A percentile compares a stretch with the other conserved stretches of the same genome.
Conservation (phyloP, 306 rosid genomes). For the Vicia villosa region DNA sequence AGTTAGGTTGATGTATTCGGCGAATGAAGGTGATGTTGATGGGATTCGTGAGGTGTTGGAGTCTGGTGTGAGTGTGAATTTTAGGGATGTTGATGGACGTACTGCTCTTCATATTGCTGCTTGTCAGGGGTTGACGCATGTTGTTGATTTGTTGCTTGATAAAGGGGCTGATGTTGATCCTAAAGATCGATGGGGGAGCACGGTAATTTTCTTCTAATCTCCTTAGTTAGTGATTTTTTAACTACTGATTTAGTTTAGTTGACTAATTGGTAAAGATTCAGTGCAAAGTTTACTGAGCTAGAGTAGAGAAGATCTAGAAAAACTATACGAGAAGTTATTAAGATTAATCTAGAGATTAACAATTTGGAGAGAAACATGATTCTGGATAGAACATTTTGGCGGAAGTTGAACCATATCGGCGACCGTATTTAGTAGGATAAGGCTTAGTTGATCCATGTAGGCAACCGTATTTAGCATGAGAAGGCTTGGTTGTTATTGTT, state of each 20-base stretch:
- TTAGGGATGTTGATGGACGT: slow-evolving; percentile 72
- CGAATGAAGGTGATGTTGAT: slow-evolving; percentile 78
- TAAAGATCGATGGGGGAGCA: slow-evolving; percentile 96
- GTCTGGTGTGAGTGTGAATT: slow-evolving; percentile 71
- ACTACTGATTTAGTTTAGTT: background rate
- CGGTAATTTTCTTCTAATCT: slow-evolving; percentile 49
- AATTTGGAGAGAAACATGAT: too few species aligned
- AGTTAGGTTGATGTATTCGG: slow-evolving; percentile 76
- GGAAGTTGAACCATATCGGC: too few species aligned
- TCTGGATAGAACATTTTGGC: too few species aligned
- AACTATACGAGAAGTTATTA: too few species aligned
- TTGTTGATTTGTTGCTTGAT: slow-evolving; percentile 70
- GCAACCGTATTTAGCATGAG: too few species aligned
- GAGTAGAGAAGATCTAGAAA: too few species aligned
- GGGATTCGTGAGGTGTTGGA: slow-evolving; percentile 73
- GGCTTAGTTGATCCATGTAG: too few species aligned
- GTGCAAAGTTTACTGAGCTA: background rate
- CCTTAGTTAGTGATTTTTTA: background rate
- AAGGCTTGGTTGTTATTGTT: too few species aligned
- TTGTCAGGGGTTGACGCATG: slow-evolving; percentile 75
- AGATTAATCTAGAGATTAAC: too few species aligned
- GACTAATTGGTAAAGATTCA: background rate
- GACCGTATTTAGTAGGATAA: too few species aligned
- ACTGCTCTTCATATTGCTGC: slow-evolving; percentile 92
- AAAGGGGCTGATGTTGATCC: slow-evolving; percentile 73